Evolutionary conservation across 1,139 yeast genomes (phyloP).

Genomic region (Magnusiomyces magnusii): DNA sequence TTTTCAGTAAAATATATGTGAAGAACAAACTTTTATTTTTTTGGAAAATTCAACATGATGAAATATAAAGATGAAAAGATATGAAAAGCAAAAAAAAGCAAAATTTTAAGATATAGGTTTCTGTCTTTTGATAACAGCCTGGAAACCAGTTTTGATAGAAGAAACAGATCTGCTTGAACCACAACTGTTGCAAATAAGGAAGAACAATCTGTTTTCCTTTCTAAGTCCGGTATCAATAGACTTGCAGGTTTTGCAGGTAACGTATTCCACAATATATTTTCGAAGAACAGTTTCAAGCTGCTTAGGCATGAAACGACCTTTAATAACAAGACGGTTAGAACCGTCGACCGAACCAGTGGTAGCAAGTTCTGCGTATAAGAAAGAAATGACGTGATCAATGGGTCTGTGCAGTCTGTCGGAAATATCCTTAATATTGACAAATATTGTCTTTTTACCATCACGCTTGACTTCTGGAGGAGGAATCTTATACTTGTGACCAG

Average conservation of each 20-base stretch:
- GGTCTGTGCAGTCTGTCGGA: slow-evolving; percentile 92
- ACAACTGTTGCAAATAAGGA: slow-evolving; percentile 96
- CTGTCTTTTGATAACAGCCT: slow-evolving; percentile 57
- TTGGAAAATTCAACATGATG: too few species aligned
- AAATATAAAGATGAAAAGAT: not conserved
- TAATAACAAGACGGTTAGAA: slow-evolving; percentile 89
- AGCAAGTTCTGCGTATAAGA: slow-evolving; percentile 97
- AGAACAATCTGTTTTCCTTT: slow-evolving; percentile 97
- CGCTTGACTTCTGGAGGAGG: slow-evolving; percentile 97
- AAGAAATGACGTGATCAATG: slow-evolving; percentile 95
- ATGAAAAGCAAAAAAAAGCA: not conserved
- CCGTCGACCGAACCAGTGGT: slow-evolving; percentile 99
- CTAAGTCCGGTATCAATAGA: slow-evolving; percentile 93
- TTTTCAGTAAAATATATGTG: too few species aligned
- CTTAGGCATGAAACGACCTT: slow-evolving; percentile 97
- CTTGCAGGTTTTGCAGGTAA: slow-evolving; percentile 97
- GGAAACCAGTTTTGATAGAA: slow-evolving; percentile 99
- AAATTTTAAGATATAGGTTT: not conserved
- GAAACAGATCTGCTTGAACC: slow-evolving; percentile 97
- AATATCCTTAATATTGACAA: slow-evolving; percentile 93
- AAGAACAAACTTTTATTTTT: too few species aligned
- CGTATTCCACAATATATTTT: slow-evolving; percentile 94
- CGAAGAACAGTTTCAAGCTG: slow-evolving; percentile 95
- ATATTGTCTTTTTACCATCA: slow-evolving; percentile 97
- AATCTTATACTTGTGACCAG: slow-evolving; percentile 88